Evolutionary conservation across 176 grass and related monocot genomes (phyloP).

Genomic region (Musa itinerans): DNA sequence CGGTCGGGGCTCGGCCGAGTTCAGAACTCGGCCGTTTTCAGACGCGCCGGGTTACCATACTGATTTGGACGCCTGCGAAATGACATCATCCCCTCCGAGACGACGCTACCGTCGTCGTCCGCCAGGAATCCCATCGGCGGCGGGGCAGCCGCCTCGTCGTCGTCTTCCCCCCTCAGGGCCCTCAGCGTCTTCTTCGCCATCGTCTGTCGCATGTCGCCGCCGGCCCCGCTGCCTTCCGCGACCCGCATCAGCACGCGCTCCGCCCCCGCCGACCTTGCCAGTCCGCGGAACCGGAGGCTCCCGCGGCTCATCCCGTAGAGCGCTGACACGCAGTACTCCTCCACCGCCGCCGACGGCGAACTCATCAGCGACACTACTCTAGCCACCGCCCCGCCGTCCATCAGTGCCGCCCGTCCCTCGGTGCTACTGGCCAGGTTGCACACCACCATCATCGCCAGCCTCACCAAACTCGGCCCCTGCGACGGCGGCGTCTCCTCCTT

Average conservation of each 20-base stretch:
- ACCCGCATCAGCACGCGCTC: slow-evolving; percentile 28
- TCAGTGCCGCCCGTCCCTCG: slow-evolving; percentile 36
- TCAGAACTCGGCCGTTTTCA: slow-evolving; percentile 33
- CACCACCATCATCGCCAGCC: slow-evolving; percentile 28
- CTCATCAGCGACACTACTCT: slow-evolving; percentile 24
- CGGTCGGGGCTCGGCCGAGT: slow-evolving; percentile 19
- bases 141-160: not conserved
- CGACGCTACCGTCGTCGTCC: slow-evolving; percentile 13
- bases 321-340: slow-evolving; percentile 38
- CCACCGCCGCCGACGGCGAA: slow-evolving; percentile 9
- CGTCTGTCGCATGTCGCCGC: slow-evolving; percentile 27
- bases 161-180: slow-evolving; percentile 33
- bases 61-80: slow-evolving; percentile 22
- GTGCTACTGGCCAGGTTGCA: slow-evolving; percentile 31
- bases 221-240: slow-evolving; percentile 14
- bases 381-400: slow-evolving; percentile 27
- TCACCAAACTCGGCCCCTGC: not conserved
- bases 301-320: slow-evolving; percentile 41
- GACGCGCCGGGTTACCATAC: not conserved
- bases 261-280: slow-evolving; percentile 27
- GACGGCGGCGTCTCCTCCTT: slow-evolving; percentile 1
- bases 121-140: not conserved
- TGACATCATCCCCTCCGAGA: slow-evolving; percentile 31
- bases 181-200: slow-evolving; percentile 39
- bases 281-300: slow-evolving; percentile 32